Evolutionary conservation across 352 stramenopile species (phyloP).

Genomic region (Saprolegnia diclina): DNA sequence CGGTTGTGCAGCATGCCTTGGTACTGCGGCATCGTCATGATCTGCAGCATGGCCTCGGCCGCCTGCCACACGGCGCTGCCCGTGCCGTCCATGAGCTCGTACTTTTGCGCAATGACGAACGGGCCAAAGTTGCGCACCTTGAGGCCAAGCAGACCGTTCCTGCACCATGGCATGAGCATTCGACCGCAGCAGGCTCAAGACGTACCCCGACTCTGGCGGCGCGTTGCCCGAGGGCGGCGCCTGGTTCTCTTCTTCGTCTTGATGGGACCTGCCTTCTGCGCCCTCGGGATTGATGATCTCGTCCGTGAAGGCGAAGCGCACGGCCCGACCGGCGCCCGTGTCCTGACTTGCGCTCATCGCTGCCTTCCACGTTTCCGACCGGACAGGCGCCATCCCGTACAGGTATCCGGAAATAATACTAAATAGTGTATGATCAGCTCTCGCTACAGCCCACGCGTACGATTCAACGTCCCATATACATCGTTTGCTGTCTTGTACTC

Average conservation of each 20-base stretch:
- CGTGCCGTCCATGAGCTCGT: slow-evolving; percentile 18
- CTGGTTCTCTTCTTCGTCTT: not conserved
- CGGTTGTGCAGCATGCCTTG: slow-evolving; percentile 14
- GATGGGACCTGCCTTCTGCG: not conserved
- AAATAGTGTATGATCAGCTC: not conserved
- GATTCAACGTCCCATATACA: too few relatives aligned
- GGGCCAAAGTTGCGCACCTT: slow-evolving; percentile 23
- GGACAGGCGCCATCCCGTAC: not conserved
- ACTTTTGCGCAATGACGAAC: slow-evolving; percentile 19
- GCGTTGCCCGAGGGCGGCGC: too few relatives aligned
- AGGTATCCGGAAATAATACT: slow-evolving; percentile 1
- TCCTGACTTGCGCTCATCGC: not conserved
- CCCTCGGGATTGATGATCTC: slow-evolving; percentile 4
- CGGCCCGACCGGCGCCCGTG: not conserved
- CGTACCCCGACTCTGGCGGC: slow-evolving; percentile 10
- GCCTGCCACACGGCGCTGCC: slow-evolving; percentile 22
- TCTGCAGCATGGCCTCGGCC: slow-evolving; percentile 20
- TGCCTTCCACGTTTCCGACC: not conserved
- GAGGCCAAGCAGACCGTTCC: slow-evolving; percentile 18
- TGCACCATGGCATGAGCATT: not conserved
- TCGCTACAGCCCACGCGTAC: not conserved
- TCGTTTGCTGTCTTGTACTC: too few relatives aligned
- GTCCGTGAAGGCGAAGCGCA: slow-evolving; percentile 11
- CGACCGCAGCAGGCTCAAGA: not conserved
- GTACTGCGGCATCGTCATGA: slow-evolving; percentile 15